phyloP scores from a whole-genome alignment of 495 filamentous ascomycete genomes.

The Recurvomyces mirabilis region DNA sequence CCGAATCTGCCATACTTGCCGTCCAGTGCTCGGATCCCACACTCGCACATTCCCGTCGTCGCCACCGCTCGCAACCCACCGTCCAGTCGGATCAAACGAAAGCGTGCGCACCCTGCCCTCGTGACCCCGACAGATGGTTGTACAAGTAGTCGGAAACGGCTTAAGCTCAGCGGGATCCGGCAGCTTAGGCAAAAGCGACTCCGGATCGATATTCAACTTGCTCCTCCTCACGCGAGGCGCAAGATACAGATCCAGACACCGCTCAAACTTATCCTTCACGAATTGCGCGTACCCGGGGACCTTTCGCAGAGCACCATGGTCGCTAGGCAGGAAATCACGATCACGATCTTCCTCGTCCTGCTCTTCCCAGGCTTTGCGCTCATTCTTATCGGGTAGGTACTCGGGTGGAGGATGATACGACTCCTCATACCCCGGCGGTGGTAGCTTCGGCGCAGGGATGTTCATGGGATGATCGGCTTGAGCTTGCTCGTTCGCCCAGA shows the following conservation, averaged over 20 bases:
- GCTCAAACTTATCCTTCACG: conserved; percentile 90
- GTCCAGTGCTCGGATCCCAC: conserved; percentile 80
- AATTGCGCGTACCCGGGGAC: conserved; percentile 88
- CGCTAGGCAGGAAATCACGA: conserved; percentile 73
- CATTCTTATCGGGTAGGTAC: conserved; percentile 76
- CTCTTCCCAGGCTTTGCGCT: conserved; percentile 81
- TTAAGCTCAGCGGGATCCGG: conserved; percentile 87
- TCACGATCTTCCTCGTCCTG: conserved; percentile 82
- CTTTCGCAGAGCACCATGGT: conserved; percentile 70
- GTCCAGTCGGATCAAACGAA: conserved; percentile 62
- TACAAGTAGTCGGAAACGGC: conserved; percentile 83
- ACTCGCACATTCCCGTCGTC: conserved; percentile 88
- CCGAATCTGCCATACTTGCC: conserved; percentile 75
- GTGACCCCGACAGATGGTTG: conserved; percentile 76
- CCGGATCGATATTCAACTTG: conserved; percentile 92
- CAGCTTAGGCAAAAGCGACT: conserved; percentile 83
- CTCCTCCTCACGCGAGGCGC: conserved; percentile 85
- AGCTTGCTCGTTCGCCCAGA: conserved; percentile 86
- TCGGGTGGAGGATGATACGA: conserved; percentile 95
- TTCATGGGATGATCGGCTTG: conserved; percentile 84
- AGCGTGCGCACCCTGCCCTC: conserved; percentile 78
- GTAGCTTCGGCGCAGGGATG: conserved; percentile 88
- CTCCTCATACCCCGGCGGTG: conserved; percentile 86
- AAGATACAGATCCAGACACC: conserved; percentile 89
- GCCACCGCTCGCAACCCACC: conserved; percentile 78